Base-by-base conservation (phyloP, 2,329 filamentous ascomycete species). In the Alternaria panax region DNA sequence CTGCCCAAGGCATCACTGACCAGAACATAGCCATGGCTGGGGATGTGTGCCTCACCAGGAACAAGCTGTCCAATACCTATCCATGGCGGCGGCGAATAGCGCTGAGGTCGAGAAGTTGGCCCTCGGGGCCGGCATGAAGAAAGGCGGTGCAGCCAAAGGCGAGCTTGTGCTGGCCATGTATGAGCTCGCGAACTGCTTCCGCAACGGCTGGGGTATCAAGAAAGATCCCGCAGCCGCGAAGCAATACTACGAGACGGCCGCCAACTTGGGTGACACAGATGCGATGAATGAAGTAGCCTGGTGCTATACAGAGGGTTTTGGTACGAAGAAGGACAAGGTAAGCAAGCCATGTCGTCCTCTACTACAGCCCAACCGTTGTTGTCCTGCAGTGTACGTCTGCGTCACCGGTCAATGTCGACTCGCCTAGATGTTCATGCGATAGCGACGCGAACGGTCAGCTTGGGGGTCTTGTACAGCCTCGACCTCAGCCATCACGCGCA, bases 261-360 rank as follows among this genome's bases (percentile, higher is more conserved):
- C 95, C 61, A 98, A 99, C 77, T 82, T 99, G 67, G 95, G 95
- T 62, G 95, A 99, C 79, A 92, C 92, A 43, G 95, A 99, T 81
- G 95, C 93, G 58, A 97, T 98, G 93, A 97, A 97, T 75, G 94
- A 98, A 79, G 90, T 90, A 54, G 95, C 89, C 34, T 96, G 93
- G 92, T 99, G 95, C 82, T 98, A 95, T 84, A 80, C 96, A 27
- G 91, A 97, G 76, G 95, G 95, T n/a, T 97, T 96, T 79, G 95
- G 95, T 32, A 94, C 93, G 74, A 95, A 93, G 79, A 99, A 98
- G 79, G 93, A 99, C 83, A 98, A 97, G 91, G 94, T 97, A 85
- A 80, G 92, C 87, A 62, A 57, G 51, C 38, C 48, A 51, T 45
- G 42, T 54, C 46, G 48, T 40, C 60, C 20, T 50, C 47, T 54